Evolutionary conservation across 768 basidiomycete species (phyloP), one percentile per base, ranked within the genome.

Genomic region (Mycena indigotica): DNA sequence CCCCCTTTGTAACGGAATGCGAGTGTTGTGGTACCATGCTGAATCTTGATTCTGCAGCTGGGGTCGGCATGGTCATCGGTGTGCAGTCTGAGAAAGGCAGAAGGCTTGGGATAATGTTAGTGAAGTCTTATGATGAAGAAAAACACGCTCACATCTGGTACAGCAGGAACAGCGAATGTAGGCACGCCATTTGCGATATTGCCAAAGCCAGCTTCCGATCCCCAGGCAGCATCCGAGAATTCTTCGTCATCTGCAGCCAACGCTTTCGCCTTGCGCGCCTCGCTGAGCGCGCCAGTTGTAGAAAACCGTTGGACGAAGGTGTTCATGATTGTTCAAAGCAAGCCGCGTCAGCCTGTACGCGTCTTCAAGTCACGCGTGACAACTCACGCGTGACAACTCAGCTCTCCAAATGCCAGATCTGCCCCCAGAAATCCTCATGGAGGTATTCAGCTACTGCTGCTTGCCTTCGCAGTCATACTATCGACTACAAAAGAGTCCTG

Each of bases 1-100:
- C 97, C 97, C 21, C 97, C 97, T 70, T 92, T 79, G 78, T 90
- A 99, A 70, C 93, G 82, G 84, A 99, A 99, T 5, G 97, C 97
- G 39, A 99, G 82, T 2, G 97, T 98, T 10, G 97, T 99, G 25
- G 97, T 99, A 66, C 97, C 97, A 71, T 99, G 97, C 71, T 94
- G 89, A 64, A 99, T 95, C 80, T 98, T 98, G 75, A 99, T 98
- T 74, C 84, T 87, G 79, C 95, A 97, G 56, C 82, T 85, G 39
- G 94, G 91, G 79, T 98, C 93, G 57, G 94, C 93, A 61, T 86
- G 89, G 77, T 97, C 95, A 72, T 98, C 95, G 40, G 96, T 98
- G 76, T 98, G 95, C 55, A 95, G 76, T 66, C 89, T 84, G 66
- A 99, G 80, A 76, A 99, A 99, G 4, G 91, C 79, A 48, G 91